A percentile compares a stretch with the other conserved stretches of the same genome.
These are phyloP conservation scores for Rhizopogon roseolus DNA, from an alignment of 768 basidiomycete species.

Conservation along the genomic window DNA sequence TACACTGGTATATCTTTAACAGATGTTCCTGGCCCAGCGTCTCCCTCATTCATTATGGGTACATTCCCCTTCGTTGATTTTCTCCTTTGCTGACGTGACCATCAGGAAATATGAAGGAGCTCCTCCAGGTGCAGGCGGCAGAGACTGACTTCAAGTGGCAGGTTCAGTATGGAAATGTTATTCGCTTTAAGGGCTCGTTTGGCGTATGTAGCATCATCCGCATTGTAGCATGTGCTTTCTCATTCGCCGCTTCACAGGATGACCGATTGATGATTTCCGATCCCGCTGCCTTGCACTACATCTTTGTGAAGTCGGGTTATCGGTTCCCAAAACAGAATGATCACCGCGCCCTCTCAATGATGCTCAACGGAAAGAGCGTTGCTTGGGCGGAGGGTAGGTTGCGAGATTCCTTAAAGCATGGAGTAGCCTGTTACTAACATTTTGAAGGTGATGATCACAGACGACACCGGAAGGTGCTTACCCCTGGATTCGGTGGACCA, in stretches of 20 bases:
- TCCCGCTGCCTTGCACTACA: slow-evolving; percentile 3
- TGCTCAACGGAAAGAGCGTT: slow-evolving; percentile 29
- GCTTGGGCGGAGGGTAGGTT: slow-evolving; percentile 37
- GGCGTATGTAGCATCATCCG: too few relatives aligned
- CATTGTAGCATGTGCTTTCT: slow-evolving; percentile 1
- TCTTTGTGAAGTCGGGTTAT: too few relatives aligned
- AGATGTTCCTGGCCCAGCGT: slow-evolving; percentile 14
- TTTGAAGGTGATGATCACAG: slow-evolving; percentile 37
- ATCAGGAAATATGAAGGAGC: slow-evolving; percentile 23
- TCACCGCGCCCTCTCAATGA: slow-evolving; percentile 10
- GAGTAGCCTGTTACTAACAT: neutral
- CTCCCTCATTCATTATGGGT: slow-evolving; percentile 19
- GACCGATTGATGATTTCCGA: slow-evolving; percentile 42
- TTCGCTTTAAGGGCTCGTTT: too few relatives aligned
- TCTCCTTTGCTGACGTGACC: slow-evolving; percentile 10
- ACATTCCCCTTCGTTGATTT: neutral
- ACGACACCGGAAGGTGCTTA: slow-evolving; percentile 49
- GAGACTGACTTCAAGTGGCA: slow-evolving; percentile 15
- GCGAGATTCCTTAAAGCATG: slow-evolving; percentile 10
- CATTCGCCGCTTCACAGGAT: slow-evolving; percentile 23
- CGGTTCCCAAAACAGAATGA: slow-evolving; percentile 18
- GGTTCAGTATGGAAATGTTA: too few relatives aligned
- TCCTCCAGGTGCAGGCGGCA: slow-evolving; percentile 18
- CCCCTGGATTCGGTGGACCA: slow-evolving; percentile 50
- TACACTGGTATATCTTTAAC: slow-evolving; percentile 7